Percentiles rank a stretch among this genome's conserved stretches.
Evolutionary conservation across 768 basidiomycete species (phyloP).

Genomic region (Amanita rubescens): DNA sequence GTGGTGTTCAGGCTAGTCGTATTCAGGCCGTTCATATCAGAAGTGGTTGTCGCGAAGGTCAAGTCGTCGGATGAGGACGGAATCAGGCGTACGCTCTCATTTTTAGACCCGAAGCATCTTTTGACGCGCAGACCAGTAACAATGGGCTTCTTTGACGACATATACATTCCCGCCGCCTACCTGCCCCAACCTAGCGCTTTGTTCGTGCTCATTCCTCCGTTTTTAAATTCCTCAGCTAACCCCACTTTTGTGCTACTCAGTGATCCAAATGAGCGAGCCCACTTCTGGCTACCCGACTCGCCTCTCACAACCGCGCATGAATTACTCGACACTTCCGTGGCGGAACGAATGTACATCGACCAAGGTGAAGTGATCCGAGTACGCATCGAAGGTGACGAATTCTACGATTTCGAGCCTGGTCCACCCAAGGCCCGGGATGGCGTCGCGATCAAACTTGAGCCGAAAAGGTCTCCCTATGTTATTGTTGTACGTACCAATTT

Average conservation of each 20-base stretch:
- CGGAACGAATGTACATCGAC: slow-evolving; percentile 77
- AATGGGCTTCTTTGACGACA: slow-evolving; percentile 90
- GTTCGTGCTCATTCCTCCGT: slow-evolving; percentile 32
- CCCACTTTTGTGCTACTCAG: slow-evolving; percentile 30
- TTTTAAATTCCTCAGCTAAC: neutral
- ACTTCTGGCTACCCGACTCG: slow-evolving; percentile 74
- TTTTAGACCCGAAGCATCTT: neutral
- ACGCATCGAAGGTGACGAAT: slow-evolving; percentile 75
- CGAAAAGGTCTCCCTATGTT: slow-evolving; percentile 56
- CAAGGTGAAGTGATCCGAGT: slow-evolving; percentile 68
- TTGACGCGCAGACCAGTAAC: slow-evolving; percentile 44
- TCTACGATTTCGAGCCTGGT: slow-evolving; percentile 81
- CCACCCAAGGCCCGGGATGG: slow-evolving; percentile 73
- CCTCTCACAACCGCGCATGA: slow-evolving; percentile 46
- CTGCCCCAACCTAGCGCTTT: slow-evolving; percentile 80
- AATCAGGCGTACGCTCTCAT: slow-evolving; percentile 57
- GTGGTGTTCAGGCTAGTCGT: slow-evolving; percentile 87
- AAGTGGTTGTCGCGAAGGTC: slow-evolving; percentile 86
- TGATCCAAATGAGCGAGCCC: slow-evolving; percentile 74
- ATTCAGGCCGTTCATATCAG: slow-evolving; percentile 85
- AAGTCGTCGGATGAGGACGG: slow-evolving; percentile 82
- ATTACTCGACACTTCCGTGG: slow-evolving; percentile 59
- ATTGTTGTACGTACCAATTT: slow-evolving; percentile 45
- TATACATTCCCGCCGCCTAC: slow-evolving; percentile 73
- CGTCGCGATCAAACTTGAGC: slow-evolving; percentile 45